Evolutionary conservation across 1,284 basidiomycete species (phyloP), one percentile per base, ranked within the genome.

Genomic region (Veloboletus limbatus): DNA sequence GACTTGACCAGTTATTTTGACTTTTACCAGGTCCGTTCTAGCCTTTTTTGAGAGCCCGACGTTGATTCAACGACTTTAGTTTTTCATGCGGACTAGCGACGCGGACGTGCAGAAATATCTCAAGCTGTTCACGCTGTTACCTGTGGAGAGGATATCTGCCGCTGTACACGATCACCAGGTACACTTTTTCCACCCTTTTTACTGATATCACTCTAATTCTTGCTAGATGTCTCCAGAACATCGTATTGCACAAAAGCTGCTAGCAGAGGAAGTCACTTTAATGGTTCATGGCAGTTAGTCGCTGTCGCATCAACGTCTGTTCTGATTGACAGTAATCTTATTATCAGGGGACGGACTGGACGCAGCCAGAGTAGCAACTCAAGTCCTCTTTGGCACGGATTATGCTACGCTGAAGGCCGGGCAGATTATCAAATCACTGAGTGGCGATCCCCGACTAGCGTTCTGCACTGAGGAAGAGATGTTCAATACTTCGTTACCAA

Each of bases 181-280:
- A 55, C 26, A 11, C 21, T 18, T 35, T n/a, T 28, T 26, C 21
- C 33, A 9, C 27, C 30, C 36, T 28, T 30, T 42, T 37, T 26
- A 13, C 17, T 14, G 14, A 25, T 8, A 22, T 2, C 36, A 44
- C 52, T 24, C 47, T 52, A 17, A 46, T 50, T 41, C n/a, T 39
- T 36, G 32, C 11, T 47, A 88, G 81, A 47, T 47, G 37, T 65
- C 68, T 10, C 85, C 85, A 3, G 81, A 82, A 50, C 67, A 69
- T 46, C 81, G 89, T 14, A 57, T 66, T 2, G 91, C 92, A 2
- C 96, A 98, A 63, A 76, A 73, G n/a, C 65, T 79, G 9, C 75
- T 98, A 3, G 96, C 96, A 6, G 74, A 78, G 8, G 93, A 98
- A 68, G 84, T 97, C 6, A 97, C 93, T 0, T 79, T 88, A 53